These are phyloP conservation scores for Murraya koenigii DNA, from an alignment of 345 rosid species.

Conservation along the genomic window DNA sequence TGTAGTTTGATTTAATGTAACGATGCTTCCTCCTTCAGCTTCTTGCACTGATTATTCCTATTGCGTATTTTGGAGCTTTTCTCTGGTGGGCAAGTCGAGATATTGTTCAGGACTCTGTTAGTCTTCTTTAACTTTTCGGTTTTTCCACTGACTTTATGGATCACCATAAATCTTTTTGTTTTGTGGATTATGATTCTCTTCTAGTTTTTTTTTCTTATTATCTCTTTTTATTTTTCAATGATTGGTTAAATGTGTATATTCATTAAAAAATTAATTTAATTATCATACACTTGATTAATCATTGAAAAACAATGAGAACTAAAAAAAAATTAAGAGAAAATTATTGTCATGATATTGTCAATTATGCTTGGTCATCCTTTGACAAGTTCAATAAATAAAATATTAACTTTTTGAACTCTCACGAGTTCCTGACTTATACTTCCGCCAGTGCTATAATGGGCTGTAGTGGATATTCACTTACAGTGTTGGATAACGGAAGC, in stretches of 20 bases:
- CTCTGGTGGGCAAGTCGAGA: slow-evolving; percentile 94
- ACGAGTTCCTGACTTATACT: neutral
- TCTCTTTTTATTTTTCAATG: too few relatives aligned
- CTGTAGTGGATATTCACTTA: too few relatives aligned
- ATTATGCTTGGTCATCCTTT: neutral
- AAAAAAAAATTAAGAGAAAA: too few relatives aligned
- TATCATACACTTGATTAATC: too few relatives aligned
- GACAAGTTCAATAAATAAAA: neutral
- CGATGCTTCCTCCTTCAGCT: slow-evolving; percentile 43
- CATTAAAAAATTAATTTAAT: too few relatives aligned
- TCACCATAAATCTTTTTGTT: neutral
- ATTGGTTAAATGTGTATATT: too few relatives aligned
- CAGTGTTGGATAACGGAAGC: too few relatives aligned
- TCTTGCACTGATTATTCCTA: slow-evolving; percentile 58
- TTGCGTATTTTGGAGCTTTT: slow-evolving; percentile 75
- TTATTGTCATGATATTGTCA: neutral
- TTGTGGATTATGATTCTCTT: too few relatives aligned
- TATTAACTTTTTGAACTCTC: neutral
- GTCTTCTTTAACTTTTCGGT: slow-evolving; percentile 21
- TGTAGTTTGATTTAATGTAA: slow-evolving; percentile 9
- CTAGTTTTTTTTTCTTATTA: too few relatives aligned
- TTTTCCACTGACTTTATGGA: neutral
- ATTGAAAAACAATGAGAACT: too few relatives aligned
- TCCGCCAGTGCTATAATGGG: too few relatives aligned
- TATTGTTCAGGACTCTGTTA: slow-evolving; percentile 69